Conservation (phyloP, 306 rosid species). For the Lathyrus sativus region DNA sequence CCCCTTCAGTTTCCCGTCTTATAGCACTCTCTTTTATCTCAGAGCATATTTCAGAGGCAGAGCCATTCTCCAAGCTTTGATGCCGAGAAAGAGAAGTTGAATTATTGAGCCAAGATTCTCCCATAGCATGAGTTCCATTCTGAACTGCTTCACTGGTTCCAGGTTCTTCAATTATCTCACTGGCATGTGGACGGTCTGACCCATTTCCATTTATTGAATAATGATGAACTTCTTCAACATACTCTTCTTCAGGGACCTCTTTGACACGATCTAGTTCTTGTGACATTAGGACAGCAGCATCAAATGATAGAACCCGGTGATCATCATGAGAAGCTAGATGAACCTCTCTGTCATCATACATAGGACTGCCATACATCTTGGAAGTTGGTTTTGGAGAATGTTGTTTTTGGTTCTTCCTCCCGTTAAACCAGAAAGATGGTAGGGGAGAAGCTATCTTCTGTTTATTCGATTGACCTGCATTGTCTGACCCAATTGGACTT, state of each 20-base stretch:
- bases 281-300: constrained; percentile 82
- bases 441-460: constrained; percentile 77
- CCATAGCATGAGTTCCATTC: constrained; percentile 39
- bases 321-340: constrained; percentile 54
- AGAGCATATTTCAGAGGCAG: constrained; percentile 36
- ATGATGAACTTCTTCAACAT: constrained; percentile 41
- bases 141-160: constrained; percentile 46
- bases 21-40: constrained; percentile 87
- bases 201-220: constrained; percentile 50
- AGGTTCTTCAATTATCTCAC: constrained; percentile 66
- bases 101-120: constrained; percentile 50
- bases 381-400: constrained; percentile 69
- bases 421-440: constrained; percentile 78
- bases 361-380: constrained; percentile 75
- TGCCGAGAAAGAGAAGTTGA: constrained; percentile 50
- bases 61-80: constrained; percentile 57
- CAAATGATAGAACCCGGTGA: constrained; percentile 74
- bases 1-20: constrained; percentile 96
- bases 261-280: constrained; percentile 76
- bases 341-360: constrained; percentile 67
- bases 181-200: constrained; percentile 35
- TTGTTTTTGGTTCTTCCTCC: constrained; percentile 58
- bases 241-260: constrained; percentile 73
- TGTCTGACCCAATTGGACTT: constrained; percentile 87
- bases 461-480: constrained; percentile 53